These are phyloP conservation scores for Ophiostoma populinum DNA, from an alignment of 2,329 filamentous ascomycete genomes.

Conservation along the genomic window DNA sequence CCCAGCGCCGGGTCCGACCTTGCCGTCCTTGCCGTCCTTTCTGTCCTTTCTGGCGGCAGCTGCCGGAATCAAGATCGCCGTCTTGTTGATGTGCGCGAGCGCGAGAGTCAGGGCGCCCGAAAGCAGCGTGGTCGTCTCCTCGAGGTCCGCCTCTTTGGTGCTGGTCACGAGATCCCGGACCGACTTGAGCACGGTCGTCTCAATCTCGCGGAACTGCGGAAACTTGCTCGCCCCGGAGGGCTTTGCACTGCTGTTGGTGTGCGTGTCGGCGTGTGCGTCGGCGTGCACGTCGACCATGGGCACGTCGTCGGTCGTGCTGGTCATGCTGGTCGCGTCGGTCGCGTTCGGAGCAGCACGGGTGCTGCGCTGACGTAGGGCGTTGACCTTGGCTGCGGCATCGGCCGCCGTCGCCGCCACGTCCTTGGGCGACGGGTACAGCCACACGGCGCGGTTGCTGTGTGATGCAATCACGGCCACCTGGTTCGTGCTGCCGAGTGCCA, in stretches of 20 bases:
- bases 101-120: slow-evolving; percentile 83
- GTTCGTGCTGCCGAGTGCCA: slow-evolving; percentile 86
- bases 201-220: slow-evolving; percentile 75
- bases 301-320: slow-evolving; percentile 18
- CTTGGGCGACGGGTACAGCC: slow-evolving; percentile 58
- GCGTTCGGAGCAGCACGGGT: too few relatives aligned
- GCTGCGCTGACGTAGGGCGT: not conserved
- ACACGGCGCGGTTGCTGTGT: slow-evolving; percentile 70
- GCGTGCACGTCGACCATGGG: slow-evolving; percentile 25
- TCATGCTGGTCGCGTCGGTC: too few relatives aligned
- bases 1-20: not conserved
- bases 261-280: slow-evolving; percentile 30
- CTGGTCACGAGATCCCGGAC: slow-evolving; percentile 54
- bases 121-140: slow-evolving; percentile 69
- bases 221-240: slow-evolving; percentile 63
- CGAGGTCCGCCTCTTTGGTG: slow-evolving; percentile 48
- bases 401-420: slow-evolving; percentile 61
- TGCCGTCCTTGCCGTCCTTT: slow-evolving; percentile 21
- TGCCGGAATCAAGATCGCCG: slow-evolving; percentile 16
- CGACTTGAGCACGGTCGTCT: slow-evolving; percentile 60
- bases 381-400: slow-evolving; percentile 14
- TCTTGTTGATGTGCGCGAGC: slow-evolving; percentile 79
- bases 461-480: slow-evolving; percentile 83
- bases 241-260: slow-evolving; percentile 20
- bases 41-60: slow-evolving; percentile 5